Conservation (phyloP, 2,329 filamentous ascomycete species). For the Xylaria sp. region DNA sequence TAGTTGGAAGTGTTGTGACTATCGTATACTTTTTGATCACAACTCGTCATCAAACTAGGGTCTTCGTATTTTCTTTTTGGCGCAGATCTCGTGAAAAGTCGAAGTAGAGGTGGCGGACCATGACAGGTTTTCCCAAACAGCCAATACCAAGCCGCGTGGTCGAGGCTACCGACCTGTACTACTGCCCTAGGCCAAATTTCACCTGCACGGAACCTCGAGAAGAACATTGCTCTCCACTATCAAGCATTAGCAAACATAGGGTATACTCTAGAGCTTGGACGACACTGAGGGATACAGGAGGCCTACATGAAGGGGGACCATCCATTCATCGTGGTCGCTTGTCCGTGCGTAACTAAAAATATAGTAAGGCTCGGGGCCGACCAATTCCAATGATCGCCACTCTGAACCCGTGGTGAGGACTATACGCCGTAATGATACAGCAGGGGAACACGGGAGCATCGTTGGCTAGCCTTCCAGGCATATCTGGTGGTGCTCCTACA, state of each 20-base stretch:
- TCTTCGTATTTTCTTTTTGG: neutral
- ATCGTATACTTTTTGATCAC: neutral
- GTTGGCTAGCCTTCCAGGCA: neutral
- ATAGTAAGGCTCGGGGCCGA: constrained; percentile 8
- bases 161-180: neutral
- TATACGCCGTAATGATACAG: constrained; percentile 16
- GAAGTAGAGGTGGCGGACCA: neutral
- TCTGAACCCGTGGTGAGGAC: neutral
- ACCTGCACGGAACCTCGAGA: neutral
- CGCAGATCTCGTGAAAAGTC: neutral
- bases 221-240: neutral
- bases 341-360: constrained; percentile 9
- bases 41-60: neutral
- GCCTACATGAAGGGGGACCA: constrained; percentile 1
- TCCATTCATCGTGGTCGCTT: neutral
- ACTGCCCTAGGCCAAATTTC: neutral
- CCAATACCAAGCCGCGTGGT: neutral
- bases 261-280: neutral
- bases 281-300: neutral
- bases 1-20: neutral
- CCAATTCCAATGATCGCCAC: constrained; percentile 1
- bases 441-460: constrained; percentile 12
- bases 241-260: neutral
- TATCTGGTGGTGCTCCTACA: constrained; percentile 7
- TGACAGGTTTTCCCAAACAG: neutral